Percentiles rank a stretch among this genome's conserved stretches.
phyloP scores from a whole-genome alignment of 495 filamentous ascomycete genomes.

The Aspergillus diversus region DNA sequence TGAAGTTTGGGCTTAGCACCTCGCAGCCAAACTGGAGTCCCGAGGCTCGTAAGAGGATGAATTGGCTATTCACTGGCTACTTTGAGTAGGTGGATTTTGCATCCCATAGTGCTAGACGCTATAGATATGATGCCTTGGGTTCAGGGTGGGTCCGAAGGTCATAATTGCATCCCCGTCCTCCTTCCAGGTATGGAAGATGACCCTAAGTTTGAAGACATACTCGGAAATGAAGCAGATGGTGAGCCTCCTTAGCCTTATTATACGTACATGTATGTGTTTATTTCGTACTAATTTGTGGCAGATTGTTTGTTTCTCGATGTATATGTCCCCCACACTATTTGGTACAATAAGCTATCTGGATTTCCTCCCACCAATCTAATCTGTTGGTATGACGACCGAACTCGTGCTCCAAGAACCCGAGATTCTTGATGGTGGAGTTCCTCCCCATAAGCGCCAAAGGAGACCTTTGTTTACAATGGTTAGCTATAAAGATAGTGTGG shows the following conservation, averaged over 20 bases:
- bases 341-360: too few relatives aligned
- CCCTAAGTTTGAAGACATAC: slow-evolving; percentile 19
- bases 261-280: too few relatives aligned
- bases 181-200: slow-evolving; percentile 25
- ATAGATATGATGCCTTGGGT: slow-evolving; percentile 31
- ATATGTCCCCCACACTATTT: slow-evolving; percentile 36
- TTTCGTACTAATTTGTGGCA: neutral
- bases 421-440: too few relatives aligned
- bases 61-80: slow-evolving; percentile 74
- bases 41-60: slow-evolving; percentile 68
- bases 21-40: slow-evolving; percentile 62
- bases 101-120: too few relatives aligned
- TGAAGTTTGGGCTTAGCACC: slow-evolving; percentile 71
- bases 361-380: too few relatives aligned
- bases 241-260: neutral
- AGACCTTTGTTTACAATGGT: too few relatives aligned
- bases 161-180: slow-evolving; percentile 46
- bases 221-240: slow-evolving; percentile 5
- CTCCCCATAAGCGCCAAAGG: too few relatives aligned
- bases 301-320: slow-evolving; percentile 52
- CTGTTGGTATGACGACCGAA: too few relatives aligned
- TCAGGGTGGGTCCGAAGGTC: slow-evolving; percentile 54
- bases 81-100: slow-evolving; percentile 28
- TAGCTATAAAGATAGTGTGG: too few relatives aligned
- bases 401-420: too few relatives aligned